Percentiles rank a stretch among this genome's conserved stretches.
Evolutionary conservation across 306 rosid genomes (phyloP).

Genomic region (Medicago arabica): DNA sequence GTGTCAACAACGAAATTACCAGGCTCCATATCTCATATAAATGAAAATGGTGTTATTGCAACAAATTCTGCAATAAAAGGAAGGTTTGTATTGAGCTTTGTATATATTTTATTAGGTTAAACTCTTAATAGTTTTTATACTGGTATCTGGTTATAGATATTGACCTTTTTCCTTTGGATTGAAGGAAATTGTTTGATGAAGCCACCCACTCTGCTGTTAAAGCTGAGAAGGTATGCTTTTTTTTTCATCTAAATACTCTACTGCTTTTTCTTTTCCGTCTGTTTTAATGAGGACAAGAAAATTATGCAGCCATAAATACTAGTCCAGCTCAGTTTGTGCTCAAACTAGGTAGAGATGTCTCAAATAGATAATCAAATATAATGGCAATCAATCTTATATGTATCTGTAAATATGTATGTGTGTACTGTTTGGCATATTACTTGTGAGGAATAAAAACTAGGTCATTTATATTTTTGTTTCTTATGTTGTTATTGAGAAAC

Average conservation of each 20-base stretch:
- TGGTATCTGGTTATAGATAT: neutral
- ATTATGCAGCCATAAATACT: constrained; percentile 14
- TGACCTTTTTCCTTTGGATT: constrained; percentile 21
- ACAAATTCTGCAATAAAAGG: constrained; percentile 50
- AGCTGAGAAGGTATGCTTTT: constrained; percentile 64
- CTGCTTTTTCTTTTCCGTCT: neutral
- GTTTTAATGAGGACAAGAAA: neutral
- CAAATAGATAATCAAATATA: constrained; percentile 19
- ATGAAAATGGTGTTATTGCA: constrained; percentile 50
- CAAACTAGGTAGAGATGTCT: constrained; percentile 34
- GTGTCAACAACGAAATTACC: constrained; percentile 52
- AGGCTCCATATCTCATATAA: constrained; percentile 44
- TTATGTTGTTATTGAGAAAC: no score
- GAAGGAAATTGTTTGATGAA: constrained; percentile 79
- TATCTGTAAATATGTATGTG: neutral
- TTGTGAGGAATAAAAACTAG: constrained; percentile 5
- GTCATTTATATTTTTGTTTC: no score
- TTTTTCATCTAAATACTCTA: constrained; percentile 2
- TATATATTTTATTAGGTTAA: constrained; percentile 28
- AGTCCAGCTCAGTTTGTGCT: constrained; percentile 1
- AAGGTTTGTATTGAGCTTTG: constrained; percentile 57
- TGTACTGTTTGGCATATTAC: neutral
- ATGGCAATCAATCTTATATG: neutral
- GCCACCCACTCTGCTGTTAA: constrained; percentile 48
- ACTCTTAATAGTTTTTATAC: neutral